Evolutionary conservation across 495 filamentous ascomycete genomes (phyloP).

Genomic region (Hyaloscypha variabilis): DNA sequence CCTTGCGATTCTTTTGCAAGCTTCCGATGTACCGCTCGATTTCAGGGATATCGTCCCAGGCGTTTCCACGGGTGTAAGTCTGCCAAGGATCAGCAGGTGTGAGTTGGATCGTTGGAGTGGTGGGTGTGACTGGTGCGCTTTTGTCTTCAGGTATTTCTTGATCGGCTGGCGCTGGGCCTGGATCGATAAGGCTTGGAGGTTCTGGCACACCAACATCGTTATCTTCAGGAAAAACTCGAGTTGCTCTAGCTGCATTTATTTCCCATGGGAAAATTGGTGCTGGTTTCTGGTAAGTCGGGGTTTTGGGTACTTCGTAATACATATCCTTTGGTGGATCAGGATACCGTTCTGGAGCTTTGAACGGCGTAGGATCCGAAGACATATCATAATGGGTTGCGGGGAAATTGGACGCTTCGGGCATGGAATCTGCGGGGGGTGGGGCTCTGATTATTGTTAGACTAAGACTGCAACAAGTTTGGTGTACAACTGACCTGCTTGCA

Average conservation of each 20-base stretch:
- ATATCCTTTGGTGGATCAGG: constrained; percentile 82
- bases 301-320: constrained; percentile 78
- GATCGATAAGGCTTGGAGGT: constrained; percentile 20
- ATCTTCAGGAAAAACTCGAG: constrained; percentile 73
- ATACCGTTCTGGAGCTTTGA: constrained; percentile 72
- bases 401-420: constrained; percentile 78
- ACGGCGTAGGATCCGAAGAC: constrained; percentile 70
- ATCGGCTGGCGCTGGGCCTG: constrained; percentile 15
- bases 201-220: constrained; percentile 54
- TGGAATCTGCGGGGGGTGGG: constrained; percentile 72
- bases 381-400: constrained; percentile 73
- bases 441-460: constrained; percentile 52
- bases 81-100: constrained; percentile 60
- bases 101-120: constrained; percentile 43
- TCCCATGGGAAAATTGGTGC: constrained; percentile 90
- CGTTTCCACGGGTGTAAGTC: constrained; percentile 70
- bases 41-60: constrained; percentile 84
- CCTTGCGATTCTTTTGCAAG: constrained; percentile 65
- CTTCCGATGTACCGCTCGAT: constrained; percentile 80
- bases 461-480: neutral
- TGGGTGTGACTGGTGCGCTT: constrained; percentile 45
- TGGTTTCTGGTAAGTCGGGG: constrained; percentile 56
- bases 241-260: constrained; percentile 58
- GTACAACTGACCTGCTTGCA: constrained; percentile 56
- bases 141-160: constrained; percentile 15